Conservation (phyloP, 352 stramenopile species). For the Lagenidium giganteum region DNA sequence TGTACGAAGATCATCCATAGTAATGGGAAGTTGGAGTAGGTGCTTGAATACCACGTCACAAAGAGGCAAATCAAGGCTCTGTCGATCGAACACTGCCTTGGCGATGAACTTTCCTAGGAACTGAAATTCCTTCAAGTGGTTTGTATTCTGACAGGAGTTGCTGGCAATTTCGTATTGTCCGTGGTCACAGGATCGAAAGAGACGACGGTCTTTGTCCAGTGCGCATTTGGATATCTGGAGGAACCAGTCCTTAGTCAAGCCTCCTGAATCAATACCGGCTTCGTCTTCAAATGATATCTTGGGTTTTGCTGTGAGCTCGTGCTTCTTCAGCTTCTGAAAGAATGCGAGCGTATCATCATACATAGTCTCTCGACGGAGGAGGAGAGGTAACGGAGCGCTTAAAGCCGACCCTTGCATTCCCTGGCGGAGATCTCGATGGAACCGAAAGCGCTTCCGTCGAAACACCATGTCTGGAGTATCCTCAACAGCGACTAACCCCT, state of each 20-base stretch:
- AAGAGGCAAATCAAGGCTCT: conserved; percentile 77
- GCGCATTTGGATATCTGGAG: conserved; percentile 60
- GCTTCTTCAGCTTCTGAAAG: conserved; percentile 39
- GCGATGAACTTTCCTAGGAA: conserved; percentile 77
- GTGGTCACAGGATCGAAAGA: conserved; percentile 59
- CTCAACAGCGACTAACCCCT: conserved; percentile 36
- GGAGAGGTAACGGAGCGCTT: conserved; percentile 29
- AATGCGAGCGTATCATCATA: conserved; percentile 60
- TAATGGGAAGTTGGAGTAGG: conserved; percentile 34
- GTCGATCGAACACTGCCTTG: conserved; percentile 85
- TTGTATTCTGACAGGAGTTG: conserved; percentile 19
- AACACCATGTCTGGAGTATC: conserved; percentile 80
- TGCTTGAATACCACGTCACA: conserved; percentile 73
- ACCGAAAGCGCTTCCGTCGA: conserved; percentile 80
- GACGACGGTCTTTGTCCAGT: conserved; percentile 20
- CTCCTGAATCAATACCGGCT: conserved; percentile 82
- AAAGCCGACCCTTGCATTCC: conserved; percentile 24
- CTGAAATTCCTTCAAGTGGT: conserved; percentile 38
- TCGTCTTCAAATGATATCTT: conserved; percentile 83
- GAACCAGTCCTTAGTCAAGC: conserved; percentile 89
- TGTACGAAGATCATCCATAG: conserved; percentile 56
- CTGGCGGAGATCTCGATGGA: conserved; percentile 69
- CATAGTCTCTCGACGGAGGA: conserved; percentile 50
- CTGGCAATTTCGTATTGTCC: conserved; percentile 47
- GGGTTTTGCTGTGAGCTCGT: conserved; percentile 58